Evolutionary conservation across 192 early-diverging fungal species (phyloP).

Genomic region (Piromyces finnis): DNA sequence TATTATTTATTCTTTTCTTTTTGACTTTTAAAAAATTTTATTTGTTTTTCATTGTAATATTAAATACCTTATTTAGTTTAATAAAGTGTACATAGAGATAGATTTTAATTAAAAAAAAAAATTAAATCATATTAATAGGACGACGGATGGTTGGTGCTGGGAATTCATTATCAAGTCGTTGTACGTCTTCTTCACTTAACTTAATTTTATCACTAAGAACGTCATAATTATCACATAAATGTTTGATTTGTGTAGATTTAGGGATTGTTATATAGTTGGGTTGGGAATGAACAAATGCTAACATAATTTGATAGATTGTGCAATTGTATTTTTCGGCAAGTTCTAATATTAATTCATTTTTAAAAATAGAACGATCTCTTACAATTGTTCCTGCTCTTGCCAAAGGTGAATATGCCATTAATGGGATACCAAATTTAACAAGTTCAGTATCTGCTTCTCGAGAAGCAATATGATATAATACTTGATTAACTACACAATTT

Average conservation of each 20-base stretch:
- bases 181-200: neutral
- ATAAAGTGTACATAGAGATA: too few species aligned
- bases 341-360: neutral
- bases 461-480: neutral
- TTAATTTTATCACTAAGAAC: neutral
- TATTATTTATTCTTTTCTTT: too few species aligned
- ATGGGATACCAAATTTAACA: neutral
- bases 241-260: neutral
- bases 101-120: neutral
- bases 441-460: neutral
- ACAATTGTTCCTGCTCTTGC: neutral
- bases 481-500: neutral
- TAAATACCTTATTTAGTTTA: too few species aligned
- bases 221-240: neutral
- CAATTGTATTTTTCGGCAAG: neutral
- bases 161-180: neutral
- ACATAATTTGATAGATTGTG: neutral
- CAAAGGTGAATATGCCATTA: neutral
- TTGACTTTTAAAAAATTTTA: too few species aligned
- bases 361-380: neutral
- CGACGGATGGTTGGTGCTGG: neutral
- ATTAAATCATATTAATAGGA: neutral
- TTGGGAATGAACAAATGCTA: neutral
- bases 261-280: neutral
- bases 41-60: too few species aligned